phyloP scores from a whole-genome alignment of 2,329 filamentous ascomycete species.

The Dactylellina sp. region DNA sequence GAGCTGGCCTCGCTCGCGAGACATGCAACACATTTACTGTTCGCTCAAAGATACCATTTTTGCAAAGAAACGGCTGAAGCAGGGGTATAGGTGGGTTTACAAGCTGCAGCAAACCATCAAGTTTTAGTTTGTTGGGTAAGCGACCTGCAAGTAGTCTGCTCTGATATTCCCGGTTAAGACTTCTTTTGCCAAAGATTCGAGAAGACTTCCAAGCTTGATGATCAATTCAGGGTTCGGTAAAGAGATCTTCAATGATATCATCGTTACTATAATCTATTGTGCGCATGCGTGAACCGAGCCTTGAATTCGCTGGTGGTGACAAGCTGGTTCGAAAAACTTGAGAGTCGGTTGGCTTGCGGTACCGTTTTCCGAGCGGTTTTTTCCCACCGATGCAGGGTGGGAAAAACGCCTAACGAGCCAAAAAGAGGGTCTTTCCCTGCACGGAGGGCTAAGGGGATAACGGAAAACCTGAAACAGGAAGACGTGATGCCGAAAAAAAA shows the following conservation, averaged over 20 bases:
- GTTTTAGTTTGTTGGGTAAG: too few relatives aligned
- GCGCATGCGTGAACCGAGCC: conserved; percentile 42
- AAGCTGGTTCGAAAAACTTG: conserved; percentile 1
- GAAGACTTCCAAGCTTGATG: conserved; percentile 27
- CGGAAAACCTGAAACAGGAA: conserved; percentile 35
- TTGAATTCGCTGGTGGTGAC: conserved; percentile 21
- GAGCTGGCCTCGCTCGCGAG: conserved; percentile 10
- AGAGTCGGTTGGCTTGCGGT: conserved; percentile 41
- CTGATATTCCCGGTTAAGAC: not conserved
- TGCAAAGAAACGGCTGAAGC: conserved; percentile 22
- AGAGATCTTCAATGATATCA: not conserved
- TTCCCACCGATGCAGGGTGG: conserved; percentile 39
- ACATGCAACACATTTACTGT: conserved; percentile 15
- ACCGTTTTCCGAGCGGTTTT: conserved; percentile 54
- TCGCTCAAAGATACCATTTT: not conserved
- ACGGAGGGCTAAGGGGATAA: conserved; percentile 3
- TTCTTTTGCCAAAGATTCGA: conserved; percentile 28
- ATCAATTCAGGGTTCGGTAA: conserved; percentile 8
- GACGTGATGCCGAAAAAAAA: conserved; percentile 26
- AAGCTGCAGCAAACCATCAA: not conserved
- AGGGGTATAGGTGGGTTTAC: conserved; percentile 12
- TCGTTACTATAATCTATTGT: too few relatives aligned
- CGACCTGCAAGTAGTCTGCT: too few relatives aligned
- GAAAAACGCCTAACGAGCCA: conserved; percentile 22
- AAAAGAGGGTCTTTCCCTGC: conserved; percentile 17